Evolutionary conservation across 495 filamentous ascomycete genomes (phyloP), one percentile per base, ranked within the genome.

Genomic region (Trichoderma asperelloides): DNA sequence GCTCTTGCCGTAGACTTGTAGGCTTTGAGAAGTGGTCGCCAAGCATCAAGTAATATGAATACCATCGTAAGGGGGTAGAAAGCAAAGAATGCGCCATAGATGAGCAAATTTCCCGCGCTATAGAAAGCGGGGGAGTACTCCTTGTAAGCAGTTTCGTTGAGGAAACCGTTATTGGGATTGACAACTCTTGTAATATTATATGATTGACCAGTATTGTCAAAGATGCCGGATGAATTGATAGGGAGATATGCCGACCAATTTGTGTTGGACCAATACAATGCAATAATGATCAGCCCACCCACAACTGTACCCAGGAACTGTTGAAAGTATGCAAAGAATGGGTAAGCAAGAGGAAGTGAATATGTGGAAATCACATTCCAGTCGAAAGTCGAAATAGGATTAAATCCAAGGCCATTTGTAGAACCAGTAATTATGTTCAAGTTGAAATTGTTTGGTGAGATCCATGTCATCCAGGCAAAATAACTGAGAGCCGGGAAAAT

Each of bases 391-490:
- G 78, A 74, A 23, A 76, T 63, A 2, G 76, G 77, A 64, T 80
- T 80, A 12, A 60, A 60, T 18, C 78, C 78, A 7, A 78, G 68
- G 27, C 77, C 77, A 12, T 69, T 69, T 16, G 68, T 66, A 40
- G 73, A 71, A 9, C 78, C 78, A 0, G 73, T 75, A 60, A 79
- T 69, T 39, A 65, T 66, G 45, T 69, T 68, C 7, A 79, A 69
- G 63, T 73, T 69, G 62, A 68, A 25, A 65, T 80, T 79, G 62
- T 72, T 69, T 4, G 78, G 78, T 0, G 77, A 68, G 49, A 80
- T 80, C 78, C 78, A 80, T 0, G 75, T 70, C 60, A 78, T 76
- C 78, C 78, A 80, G 71, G 73, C 75, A 66, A 80, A 80, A 55
- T 69, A 71, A 55, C 70, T 76, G 30, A 80, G 67, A 27, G 74